These are phyloP conservation scores for Adiantum capillusveneris DNA, from an alignment of 75 land plant genomes.

Conservation along the genomic window DNA sequence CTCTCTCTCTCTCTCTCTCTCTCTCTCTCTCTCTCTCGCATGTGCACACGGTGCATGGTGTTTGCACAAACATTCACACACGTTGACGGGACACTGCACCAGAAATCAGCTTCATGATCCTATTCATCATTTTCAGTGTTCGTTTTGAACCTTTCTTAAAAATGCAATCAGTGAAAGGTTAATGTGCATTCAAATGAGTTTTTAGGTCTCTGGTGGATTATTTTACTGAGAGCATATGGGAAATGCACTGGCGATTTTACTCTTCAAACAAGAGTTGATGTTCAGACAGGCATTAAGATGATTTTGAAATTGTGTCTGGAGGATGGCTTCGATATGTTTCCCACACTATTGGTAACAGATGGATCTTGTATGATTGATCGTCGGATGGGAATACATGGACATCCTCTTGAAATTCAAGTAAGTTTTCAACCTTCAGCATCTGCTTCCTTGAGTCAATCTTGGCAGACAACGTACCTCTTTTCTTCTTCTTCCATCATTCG, in stretches of 20 bases:
- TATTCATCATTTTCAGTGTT: too few relatives aligned
- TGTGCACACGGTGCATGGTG: too few relatives aligned
- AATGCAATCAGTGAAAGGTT: too few relatives aligned
- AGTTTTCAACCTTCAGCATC: neutral
- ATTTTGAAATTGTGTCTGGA: constrained; percentile 81
- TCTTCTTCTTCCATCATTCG: too few relatives aligned
- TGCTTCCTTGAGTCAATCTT: neutral
- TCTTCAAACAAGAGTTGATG: constrained; percentile 87
- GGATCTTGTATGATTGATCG: constrained; percentile 98
- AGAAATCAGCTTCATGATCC: too few relatives aligned
- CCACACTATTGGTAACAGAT: constrained; percentile 88
- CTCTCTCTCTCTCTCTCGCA: too few relatives aligned
- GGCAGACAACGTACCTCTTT: too few relatives aligned
- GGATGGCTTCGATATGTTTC: constrained; percentile 98
- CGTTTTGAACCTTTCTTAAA: too few relatives aligned
- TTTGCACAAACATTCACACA: too few relatives aligned
- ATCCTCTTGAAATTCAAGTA: constrained; percentile 94
- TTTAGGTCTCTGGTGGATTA: constrained; percentile 96
- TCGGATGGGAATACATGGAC: constrained; percentile 98
- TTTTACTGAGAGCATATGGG: constrained; percentile 87
- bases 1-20: too few relatives aligned
- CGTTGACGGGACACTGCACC: too few relatives aligned
- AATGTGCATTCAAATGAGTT: too few relatives aligned
- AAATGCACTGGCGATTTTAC: constrained; percentile 78
- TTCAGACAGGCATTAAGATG: constrained; percentile 98